phyloP scores from a whole-genome alignment of 306 rosid genomes.

The Arachis hypogaea region DNA sequence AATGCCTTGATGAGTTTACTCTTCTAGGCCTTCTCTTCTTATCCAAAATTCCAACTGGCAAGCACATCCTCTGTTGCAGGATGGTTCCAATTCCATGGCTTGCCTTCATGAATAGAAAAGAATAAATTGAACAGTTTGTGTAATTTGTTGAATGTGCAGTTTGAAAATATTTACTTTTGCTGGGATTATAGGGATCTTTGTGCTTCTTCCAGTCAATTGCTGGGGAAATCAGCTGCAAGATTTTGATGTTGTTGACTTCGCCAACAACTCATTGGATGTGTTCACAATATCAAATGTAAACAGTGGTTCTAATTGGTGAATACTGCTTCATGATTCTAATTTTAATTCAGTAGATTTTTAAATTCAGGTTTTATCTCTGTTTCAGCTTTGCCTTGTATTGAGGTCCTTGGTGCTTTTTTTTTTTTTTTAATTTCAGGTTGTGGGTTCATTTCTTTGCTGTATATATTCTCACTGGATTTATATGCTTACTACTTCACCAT shows the following conservation, averaged over 20 bases:
- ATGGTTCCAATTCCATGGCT: background rate
- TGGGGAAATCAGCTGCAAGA: constrained; percentile 61
- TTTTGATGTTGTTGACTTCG: constrained; percentile 36
- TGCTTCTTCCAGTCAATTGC: constrained; percentile 88
- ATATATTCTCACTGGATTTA: constrained; percentile 73
- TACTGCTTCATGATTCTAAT: constrained; percentile 36
- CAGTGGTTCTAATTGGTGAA: constrained; percentile 47
- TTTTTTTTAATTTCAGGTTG: constrained; percentile 55
- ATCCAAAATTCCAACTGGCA: too few species aligned
- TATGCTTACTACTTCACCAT: constrained; percentile 70
- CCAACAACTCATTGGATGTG: constrained; percentile 46
- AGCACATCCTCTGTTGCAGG: constrained; percentile 1
- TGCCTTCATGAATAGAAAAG: background rate
- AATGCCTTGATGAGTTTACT: too few species aligned
- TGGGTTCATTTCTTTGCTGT: constrained; percentile 94
- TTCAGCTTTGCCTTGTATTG: constrained; percentile 4
- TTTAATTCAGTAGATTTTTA: constrained; percentile 3
- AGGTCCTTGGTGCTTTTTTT: background rate
- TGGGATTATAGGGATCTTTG: constrained; percentile 79
- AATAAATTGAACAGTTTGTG: background rate
- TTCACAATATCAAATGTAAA: constrained; percentile 49
- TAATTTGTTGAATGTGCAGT: constrained; percentile 49
- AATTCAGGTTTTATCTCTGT: too few species aligned
- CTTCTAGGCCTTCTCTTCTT: background rate
- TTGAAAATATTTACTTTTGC: constrained; percentile 78